Evolutionary conservation across 2,329 filamentous ascomycete genomes (phyloP).

Genomic region (Leptographium procerum): DNA sequence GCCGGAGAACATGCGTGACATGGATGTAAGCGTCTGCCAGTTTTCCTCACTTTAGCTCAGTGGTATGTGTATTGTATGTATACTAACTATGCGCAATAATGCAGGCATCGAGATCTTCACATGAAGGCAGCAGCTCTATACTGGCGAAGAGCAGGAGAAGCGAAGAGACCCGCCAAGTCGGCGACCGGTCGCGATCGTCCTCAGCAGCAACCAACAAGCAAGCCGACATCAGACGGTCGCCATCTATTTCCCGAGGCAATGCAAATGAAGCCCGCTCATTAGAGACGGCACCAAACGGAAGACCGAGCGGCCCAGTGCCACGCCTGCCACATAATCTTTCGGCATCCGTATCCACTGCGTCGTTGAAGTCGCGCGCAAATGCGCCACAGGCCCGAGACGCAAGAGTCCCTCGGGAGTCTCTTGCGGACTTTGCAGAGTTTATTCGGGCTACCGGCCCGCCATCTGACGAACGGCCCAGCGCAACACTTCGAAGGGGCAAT

Average conservation of each 20-base stretch:
- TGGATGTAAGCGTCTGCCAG: slow-evolving; percentile 45
- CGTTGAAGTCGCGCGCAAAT: slow-evolving; percentile 21
- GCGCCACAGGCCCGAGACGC: slow-evolving; percentile 55
- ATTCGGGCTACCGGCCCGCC: slow-evolving; percentile 72
- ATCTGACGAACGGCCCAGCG: slow-evolving; percentile 12
- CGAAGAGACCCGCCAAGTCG: slow-evolving; percentile 31
- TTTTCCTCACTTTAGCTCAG: background rate
- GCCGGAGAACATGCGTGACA: slow-evolving; percentile 65
- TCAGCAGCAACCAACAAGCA: slow-evolving; percentile 28
- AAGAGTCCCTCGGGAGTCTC: slow-evolving; percentile 57
- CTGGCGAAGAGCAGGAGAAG: slow-evolving; percentile 31
- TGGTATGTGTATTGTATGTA: background rate
- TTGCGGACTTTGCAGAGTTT: slow-evolving; percentile 78
- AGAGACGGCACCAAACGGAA: slow-evolving; percentile 15
- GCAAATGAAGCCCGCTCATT: slow-evolving; percentile 11
- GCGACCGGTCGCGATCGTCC: slow-evolving; percentile 36
- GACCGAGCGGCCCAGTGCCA: slow-evolving; percentile 6
- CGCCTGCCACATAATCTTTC: slow-evolving; percentile 19
- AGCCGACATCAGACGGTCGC: slow-evolving; percentile 23
- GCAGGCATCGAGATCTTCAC: slow-evolving; percentile 29
- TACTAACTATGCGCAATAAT: background rate
- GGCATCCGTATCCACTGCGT: slow-evolving; percentile 8
- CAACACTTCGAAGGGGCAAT: background rate
- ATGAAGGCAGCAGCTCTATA: slow-evolving; percentile 26
- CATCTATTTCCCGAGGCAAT: slow-evolving; percentile 21